Evolutionary conservation across 129 eudicot species (phyloP).

Genomic region (Flaveria ramosissima): DNA sequence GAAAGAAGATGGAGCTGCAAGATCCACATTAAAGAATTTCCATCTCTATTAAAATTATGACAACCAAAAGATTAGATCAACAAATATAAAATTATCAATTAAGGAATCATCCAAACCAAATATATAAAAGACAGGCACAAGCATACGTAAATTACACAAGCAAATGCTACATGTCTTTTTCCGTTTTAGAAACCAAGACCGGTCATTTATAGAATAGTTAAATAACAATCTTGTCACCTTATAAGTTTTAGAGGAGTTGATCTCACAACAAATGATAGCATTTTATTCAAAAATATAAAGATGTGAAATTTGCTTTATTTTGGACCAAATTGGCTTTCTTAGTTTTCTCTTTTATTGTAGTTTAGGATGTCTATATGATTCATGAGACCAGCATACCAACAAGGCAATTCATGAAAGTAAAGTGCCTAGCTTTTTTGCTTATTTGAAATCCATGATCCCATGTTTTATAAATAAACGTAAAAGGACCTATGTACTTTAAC

Average conservation of each 20-base stretch:
- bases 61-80: constrained; percentile 22
- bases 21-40: constrained; percentile 49
- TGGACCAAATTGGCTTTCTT: constrained; percentile 9
- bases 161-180: background rate
- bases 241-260: constrained; percentile 5
- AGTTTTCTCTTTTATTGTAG: background rate
- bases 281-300: background rate
- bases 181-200: background rate
- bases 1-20: constrained; percentile 91
- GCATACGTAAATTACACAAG: background rate
- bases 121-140: background rate
- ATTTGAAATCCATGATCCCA: constrained; percentile 12
- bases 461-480: constrained; percentile 1
- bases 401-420: constrained; percentile 14
- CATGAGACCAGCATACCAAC: constrained; percentile 16
- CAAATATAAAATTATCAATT: constrained; percentile 7
- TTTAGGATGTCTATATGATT: constrained; percentile 15
- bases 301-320: background rate
- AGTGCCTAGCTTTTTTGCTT: constrained; percentile 18
- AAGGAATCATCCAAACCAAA: constrained; percentile 23
- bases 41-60: constrained; percentile 47
- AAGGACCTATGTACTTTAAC: background rate
- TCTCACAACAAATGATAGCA: background rate
- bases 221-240: background rate
- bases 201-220: background rate